Evolutionary conservation across 108 stramenopile genomes (phyloP), one percentile per base, ranked within the genome.

Genomic region (Bacterosira constricta): DNA sequence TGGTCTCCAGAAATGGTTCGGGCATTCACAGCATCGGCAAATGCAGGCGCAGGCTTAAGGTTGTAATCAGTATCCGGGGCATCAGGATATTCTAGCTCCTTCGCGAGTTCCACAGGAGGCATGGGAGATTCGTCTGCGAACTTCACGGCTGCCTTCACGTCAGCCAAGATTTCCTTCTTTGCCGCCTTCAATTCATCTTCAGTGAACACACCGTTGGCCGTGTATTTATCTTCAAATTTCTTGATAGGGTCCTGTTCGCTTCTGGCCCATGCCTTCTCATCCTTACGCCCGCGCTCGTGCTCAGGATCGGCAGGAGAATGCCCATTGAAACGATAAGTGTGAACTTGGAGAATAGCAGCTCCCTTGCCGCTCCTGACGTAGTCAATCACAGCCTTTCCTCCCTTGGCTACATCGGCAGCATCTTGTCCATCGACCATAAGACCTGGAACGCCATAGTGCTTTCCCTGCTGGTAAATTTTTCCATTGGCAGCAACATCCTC

Each of bases 281-380:
- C 96, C 87, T 98, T 98, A 55, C 98, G 94, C 12, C 98, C 98
- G 56, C 98, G 88, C 81, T 98, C 98, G 73, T 98, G 98, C 78
- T 98, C 98, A 30, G 98, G 98, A 68, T 98, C 98, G 15, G 98
- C 98, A 23, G 98, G 98, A 21, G 96, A 97, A 80, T 98, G 98
- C 15, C 98, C 98, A 67, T 96, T 94, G 91, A 98, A 97, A 37
- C 98, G 87, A 83, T 97, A 98, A 42, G 98, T 98, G 71, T 98
- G 98, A 13, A 98, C 94, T 81, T 98, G 95, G 34, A 98, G 79
- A 66, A 98, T 93, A 27, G 98, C 98, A 20, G 98, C 95, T 27
- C 96, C 96, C 54, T 97, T 97, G 54, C 91, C 92, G 57, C 74
- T 77, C 15, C 98, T 90, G 41, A 97, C 94, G 82, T 98, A 96